These are phyloP conservation scores for Thelonectria blattea DNA, from an alignment of 2,329 filamentous ascomycete genomes.

Conservation along the genomic window DNA sequence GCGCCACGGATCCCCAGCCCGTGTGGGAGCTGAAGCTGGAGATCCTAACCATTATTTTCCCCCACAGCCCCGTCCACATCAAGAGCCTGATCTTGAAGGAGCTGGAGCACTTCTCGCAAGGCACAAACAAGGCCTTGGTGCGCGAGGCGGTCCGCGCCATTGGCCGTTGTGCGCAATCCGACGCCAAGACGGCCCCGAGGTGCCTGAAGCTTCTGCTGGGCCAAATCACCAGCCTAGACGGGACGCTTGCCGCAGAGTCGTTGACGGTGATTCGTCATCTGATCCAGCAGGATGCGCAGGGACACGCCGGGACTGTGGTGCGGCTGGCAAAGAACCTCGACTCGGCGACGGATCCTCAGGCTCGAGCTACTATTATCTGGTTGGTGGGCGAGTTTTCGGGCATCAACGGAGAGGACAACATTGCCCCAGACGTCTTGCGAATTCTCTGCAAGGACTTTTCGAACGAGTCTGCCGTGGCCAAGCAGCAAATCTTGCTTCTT, in stretches of 20 bases:
- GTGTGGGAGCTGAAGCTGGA: constrained; percentile 95
- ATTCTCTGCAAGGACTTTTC: constrained; percentile 86
- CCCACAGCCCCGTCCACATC: constrained; percentile 73
- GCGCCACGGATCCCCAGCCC: constrained; percentile 76
- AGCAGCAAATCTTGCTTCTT: constrained; percentile 88
- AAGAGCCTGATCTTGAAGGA: constrained; percentile 91
- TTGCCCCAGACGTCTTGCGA: constrained; percentile 89
- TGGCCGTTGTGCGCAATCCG: constrained; percentile 86
- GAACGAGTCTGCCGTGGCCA: constrained; percentile 83
- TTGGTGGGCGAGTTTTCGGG: constrained; percentile 94
- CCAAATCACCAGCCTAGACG: constrained; percentile 88
- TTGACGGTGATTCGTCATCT: constrained; percentile 94
- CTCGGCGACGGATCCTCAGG: constrained; percentile 83
- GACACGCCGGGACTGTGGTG: constrained; percentile 85
- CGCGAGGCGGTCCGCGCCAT: constrained; percentile 91
- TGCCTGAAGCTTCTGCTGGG: constrained; percentile 84
- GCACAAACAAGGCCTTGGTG: constrained; percentile 75
- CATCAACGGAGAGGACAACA: constrained; percentile 79
- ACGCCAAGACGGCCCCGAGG: constrained; percentile 71
- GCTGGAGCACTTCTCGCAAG: constrained; percentile 88
- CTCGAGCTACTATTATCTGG: constrained; percentile 95
- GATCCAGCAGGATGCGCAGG: constrained; percentile 86
- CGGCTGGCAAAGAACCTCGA: constrained; percentile 91
- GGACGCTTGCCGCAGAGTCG: constrained; percentile 87
- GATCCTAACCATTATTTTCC: constrained; percentile 87